Conservation (phyloP, 495 filamentous ascomycete species). For the Tuber calosporum region DNA sequence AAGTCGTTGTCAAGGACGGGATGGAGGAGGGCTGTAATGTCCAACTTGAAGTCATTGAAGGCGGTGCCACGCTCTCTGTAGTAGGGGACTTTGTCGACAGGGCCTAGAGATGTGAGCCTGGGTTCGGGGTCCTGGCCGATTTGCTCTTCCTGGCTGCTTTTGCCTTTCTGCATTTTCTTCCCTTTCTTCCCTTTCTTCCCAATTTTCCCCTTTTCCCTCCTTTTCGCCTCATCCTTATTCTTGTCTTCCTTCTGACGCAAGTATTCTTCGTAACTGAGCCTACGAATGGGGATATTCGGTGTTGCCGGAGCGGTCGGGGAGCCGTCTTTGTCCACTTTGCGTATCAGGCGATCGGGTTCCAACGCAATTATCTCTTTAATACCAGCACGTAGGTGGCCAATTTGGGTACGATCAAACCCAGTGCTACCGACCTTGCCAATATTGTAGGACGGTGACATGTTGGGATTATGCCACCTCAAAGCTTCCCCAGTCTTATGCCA, state of each 20-base stretch:
- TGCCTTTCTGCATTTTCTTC: not conserved
- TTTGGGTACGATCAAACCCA: not conserved
- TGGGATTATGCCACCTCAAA: not conserved
- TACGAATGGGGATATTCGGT: not conserved
- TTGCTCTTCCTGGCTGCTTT: not conserved
- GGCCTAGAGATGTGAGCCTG: not conserved
- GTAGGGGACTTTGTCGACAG: not conserved
- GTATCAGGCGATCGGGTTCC: not conserved
- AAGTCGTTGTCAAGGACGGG: not conserved
- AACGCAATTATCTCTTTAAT: not conserved
- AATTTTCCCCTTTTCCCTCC: not conserved
- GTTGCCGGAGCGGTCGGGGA: not conserved
- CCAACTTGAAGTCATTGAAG: not conserved
- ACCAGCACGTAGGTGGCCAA: rapidly evolving
- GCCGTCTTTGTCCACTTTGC: not conserved
- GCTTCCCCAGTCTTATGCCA: not conserved
- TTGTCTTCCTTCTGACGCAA: not conserved
- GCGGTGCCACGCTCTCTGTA: not conserved
- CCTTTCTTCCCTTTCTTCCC: not conserved
- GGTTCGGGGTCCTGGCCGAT: not conserved
- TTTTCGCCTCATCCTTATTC: not conserved
- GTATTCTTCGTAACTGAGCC: not conserved
- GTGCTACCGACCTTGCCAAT: not conserved
- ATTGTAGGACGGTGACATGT: not conserved
- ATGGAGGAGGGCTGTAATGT: not conserved